Base-by-base conservation (phyloP, 768 basidiomycete species). In the Multifurca ochricompacta region DNA sequence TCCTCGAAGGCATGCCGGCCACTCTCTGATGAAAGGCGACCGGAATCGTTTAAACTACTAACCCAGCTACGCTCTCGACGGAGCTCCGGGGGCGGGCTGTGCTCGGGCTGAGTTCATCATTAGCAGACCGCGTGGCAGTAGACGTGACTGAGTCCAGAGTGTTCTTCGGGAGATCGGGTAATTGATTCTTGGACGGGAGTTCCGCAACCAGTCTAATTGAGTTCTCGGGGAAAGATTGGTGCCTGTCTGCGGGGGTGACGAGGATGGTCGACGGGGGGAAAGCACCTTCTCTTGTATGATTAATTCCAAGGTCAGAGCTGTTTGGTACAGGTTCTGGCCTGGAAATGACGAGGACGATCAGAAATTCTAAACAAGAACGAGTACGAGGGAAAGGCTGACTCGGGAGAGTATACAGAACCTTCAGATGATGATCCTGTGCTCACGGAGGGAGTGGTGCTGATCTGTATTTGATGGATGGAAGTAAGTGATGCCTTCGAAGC, bases 211-310 rank as follows among this genome's bases (percentile, higher is more conserved):
- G 51, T 14, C 18, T 35, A 1, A 36, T 41, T 6, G 57, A 19
- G 34, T 35, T 23, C 14, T 45, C 48, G 19, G 55, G 19, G 10
- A 35, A 35, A 14, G 50, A 39, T 25, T 51, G 36, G 1, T 34
- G 34, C 32, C 45, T 48, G 16, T 59, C 52, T 18, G 48, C 46
- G 1, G 62, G 61, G 14, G 56, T 47, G 28, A 54, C 36, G 6
- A 55, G 63, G 60, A 66, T 48, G 49, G 68, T 66, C 37, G 74
- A 79, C 0, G 78, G 79, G 46, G 79, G 71, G 62, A 83, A 84
- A 6, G 85, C 87, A 50, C 82, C 84, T 72, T 89, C 85, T 37
- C 86, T 69, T 30, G 66, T 37, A 23, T 59, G 58, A 16, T 42
- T 37, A 2, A 52, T 39, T 8, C 40, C 14, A n/a, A 9, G 11